Evolutionary conservation across 2,329 filamentous ascomycete genomes (phyloP), one percentile per base, ranked within the genome.

Genomic region (Epichloe festucae): DNA sequence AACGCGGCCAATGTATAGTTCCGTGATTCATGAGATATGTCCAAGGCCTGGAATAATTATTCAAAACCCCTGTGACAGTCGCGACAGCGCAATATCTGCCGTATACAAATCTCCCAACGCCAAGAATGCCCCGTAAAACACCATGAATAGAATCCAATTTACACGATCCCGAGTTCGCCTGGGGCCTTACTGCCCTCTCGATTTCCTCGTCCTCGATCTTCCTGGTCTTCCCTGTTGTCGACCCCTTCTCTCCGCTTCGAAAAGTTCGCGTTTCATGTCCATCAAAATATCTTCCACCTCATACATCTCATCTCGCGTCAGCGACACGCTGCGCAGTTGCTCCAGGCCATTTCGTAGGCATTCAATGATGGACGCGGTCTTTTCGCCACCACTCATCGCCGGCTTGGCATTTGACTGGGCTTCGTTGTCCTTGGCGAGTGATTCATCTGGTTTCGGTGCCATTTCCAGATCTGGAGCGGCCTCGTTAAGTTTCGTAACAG

Each of bases 211-310:
- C 42, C 51, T 56, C 66, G 60, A 46, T 70, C 45, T 45, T 23
- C 21, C 41, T 27, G 35, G 44, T 21, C 34, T 41, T 36, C 42
- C 35, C 46, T 53, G 35, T 35, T 42, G 11, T 51, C 56, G 66
- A 39, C 78, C 75, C 55, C 85, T 75, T 59, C 72, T 72, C 59
- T 82, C 82, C 15, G 87, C 87, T 52, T 83, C 79, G 63, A 85
- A 86, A 49, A 90, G 74, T 64, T 85, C 81, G 56, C 78, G 75
- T 65, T 86, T 84, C 57, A 91, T 79, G 64, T 91, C 85, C 71
- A 90, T 87, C 62, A 93, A 74, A 59, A 88, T 70, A 62, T 90
- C 84, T 61, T 93, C 87, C 57, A 93, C 75, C 62, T 84, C 75
- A 53, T 82, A 76, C 50, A 89, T 78, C 54, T 87, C 81, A 11